Evolutionary conservation across 2,329 filamentous ascomycete species (phyloP), one percentile per base, ranked within the genome.

Genomic region (Tolypocladium pustulatum): DNA sequence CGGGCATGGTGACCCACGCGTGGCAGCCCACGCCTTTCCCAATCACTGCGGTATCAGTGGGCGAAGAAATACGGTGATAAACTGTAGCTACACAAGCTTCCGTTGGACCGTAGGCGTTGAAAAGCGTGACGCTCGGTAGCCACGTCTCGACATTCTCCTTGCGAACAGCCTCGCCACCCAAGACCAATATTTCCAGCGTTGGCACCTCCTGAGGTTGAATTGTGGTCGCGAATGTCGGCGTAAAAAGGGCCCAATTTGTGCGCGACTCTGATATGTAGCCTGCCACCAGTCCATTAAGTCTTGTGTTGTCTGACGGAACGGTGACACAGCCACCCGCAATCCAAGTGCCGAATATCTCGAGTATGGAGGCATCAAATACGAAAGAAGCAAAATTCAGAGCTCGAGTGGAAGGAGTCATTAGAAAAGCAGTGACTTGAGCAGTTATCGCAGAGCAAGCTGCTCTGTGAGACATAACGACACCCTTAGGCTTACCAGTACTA

Each of bases 401-500:
- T 57, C 60, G 25, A 57, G 59, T 10, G 55, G 38, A 55, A n/a
- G 38, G 38, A 12, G 54, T 55, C 54, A 55, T 55, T 2, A 43
- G 37, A 20, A 55, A 55, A 1, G 54, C 38, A 27, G 17, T 12
- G 3, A 27, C 38, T 40, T 55, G 54, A 32, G 54, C 54, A n/a
- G 38, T 15, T 20, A 55, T 30, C 5, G 54, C 38, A 56, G 1
- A 30, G 36, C 27, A 60, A 59, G 20, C 58, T 8, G 46, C 22
- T 6, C 61, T 56, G 41, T 62, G 46, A 0, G 12, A 22, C 8
- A 60, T 27, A 1, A 59, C 54, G 0, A 59, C 57, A 0, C 60
- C 80, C 65, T 83, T 83, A 0, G 81, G 81, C 13, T 69, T 71
- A 7, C 81, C 81, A 0, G 81, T 83, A 32, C 76, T 81, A 25